Conservation (phyloP, 768 basidiomycete genomes). For the Rhodotorula paludigena region DNA sequence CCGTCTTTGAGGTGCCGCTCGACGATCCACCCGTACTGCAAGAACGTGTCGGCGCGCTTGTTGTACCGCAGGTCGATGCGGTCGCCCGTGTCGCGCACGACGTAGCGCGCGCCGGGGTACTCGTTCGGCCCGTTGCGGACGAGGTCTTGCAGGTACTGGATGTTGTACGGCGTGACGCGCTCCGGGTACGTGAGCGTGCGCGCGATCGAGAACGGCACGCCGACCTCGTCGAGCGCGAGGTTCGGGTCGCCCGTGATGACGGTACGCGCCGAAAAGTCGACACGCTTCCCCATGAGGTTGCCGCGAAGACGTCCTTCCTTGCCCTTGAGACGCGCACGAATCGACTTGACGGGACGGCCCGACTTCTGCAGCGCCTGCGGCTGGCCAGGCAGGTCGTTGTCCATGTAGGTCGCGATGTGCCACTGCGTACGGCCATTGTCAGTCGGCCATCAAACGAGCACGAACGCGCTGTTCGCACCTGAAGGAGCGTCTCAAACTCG, state of each 20-base stretch:
- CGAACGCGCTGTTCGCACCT: constrained; percentile 55
- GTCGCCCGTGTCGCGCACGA: constrained; percentile 94
- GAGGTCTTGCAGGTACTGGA: constrained; percentile 83
- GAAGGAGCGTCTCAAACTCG: constrained; percentile 91
- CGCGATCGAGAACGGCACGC: constrained; percentile 88
- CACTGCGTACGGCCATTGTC: constrained; percentile 56
- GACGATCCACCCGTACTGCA: constrained; percentile 98
- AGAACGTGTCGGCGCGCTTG: constrained; percentile 86
- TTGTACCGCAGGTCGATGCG: constrained; percentile 95
- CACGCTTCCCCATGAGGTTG: constrained; percentile 98
- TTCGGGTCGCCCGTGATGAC: constrained; percentile 99
- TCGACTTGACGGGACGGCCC: constrained; percentile 94
- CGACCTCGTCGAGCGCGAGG: constrained; percentile 90
- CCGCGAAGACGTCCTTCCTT: constrained; percentile 97
- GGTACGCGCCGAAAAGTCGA: constrained; percentile 97
- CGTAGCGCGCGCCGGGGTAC: constrained; percentile 94
- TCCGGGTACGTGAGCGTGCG: constrained; percentile 98
- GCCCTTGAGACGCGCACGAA: constrained; percentile 94
- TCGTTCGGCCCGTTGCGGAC: constrained; percentile 90
- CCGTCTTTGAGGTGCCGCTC: constrained; percentile 96
- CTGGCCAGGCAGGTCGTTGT: constrained; percentile 97
- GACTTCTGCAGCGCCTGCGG: constrained; percentile 97
- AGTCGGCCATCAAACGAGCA: background rate
- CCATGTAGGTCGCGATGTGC: constrained; percentile 99
- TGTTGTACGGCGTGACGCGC: constrained; percentile 96